Base-by-base conservation (phyloP, 2,329 filamentous ascomycete species). In the Pyrenochaeta sp. region DNA sequence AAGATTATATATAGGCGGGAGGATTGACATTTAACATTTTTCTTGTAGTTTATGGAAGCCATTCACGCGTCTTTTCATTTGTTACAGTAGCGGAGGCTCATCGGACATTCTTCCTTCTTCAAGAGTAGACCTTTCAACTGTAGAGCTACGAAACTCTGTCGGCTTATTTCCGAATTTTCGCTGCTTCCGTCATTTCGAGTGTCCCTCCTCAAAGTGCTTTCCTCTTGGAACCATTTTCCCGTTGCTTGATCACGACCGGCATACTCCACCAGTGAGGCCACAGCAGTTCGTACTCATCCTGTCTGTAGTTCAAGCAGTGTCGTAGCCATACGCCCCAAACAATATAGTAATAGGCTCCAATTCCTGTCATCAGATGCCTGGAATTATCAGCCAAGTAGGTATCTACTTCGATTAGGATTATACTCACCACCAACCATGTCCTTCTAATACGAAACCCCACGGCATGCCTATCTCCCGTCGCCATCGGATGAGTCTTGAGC, bases 271-370 rank as follows among this genome's bases (percentile, higher is more conserved):
- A 54, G 17, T 79, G 81, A 2, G 85, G 82, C 89, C 90, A 95
- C 37, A 81, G 61, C 42, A 94, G 73, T 58, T 81, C 77, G 63
- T 85, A 94, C 62, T 91, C 83, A 28, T 88, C 81, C 61, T 90
- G 87, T 31, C 79, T 79, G 3, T 84, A 83, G 50, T 91, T 89
- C 35, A 94, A 74, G 58, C 88, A 90, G 51, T 87, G 85, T 27
- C 89, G 82, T 13, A 94, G 78, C 86, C 89, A 93, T 18, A 92
- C 84, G 10, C 89, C 87, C 89, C 90, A 95, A 10, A 84, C 77
- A 56, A 95, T 90, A 66, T 93, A 90, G 64, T 87, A 88, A 69
- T 95, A 95, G 11, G 89, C 89, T 67, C 90, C 90, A 23, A 86
- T 76, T 9, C 89, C 89, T 0, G 90, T 94, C 80, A 93, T 85